Conservation (phyloP, 495 filamentous ascomycete species). For the Neurospora sp. region DNA sequence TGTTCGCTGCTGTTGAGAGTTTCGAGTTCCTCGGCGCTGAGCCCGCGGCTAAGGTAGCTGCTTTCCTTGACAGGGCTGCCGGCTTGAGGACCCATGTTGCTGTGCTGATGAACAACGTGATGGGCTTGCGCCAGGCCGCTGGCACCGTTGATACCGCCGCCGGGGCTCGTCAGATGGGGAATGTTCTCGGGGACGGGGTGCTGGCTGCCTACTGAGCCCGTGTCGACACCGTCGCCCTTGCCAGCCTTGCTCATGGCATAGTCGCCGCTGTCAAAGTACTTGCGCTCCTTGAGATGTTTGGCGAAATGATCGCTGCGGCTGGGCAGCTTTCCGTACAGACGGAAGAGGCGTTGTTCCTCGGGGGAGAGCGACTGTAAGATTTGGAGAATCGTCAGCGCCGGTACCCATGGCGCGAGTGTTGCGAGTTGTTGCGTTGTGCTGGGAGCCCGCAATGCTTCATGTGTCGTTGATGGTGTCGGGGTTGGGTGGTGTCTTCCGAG, state of each 20-base stretch:
- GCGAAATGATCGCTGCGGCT: constrained; percentile 92
- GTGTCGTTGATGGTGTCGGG: background rate
- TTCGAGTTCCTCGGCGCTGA: constrained; percentile 59
- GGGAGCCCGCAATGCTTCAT: background rate
- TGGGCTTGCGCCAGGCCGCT: constrained; percentile 30
- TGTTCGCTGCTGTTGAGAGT: constrained; percentile 18
- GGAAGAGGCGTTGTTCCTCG: constrained; percentile 91
- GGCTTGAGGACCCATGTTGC: constrained; percentile 44
- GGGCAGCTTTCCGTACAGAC: constrained; percentile 92
- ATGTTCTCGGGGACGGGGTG: constrained; percentile 96
- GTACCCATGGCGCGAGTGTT: background rate
- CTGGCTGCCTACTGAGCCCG: constrained; percentile 84
- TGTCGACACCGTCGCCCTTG: constrained; percentile 89
- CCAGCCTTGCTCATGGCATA: constrained; percentile 98
- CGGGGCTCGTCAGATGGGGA: constrained; percentile 74
- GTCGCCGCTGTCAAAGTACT: constrained; percentile 98
- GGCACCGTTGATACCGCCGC: constrained; percentile 36
- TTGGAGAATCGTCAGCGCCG: background rate
- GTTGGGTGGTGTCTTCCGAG: background rate
- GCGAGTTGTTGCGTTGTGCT: background rate
- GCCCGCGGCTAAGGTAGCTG: constrained; percentile 69
- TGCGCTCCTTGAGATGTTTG: constrained; percentile 97
- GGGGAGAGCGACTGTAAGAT: constrained; percentile 62
- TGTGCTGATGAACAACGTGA: constrained; percentile 24
- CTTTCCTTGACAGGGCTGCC: constrained; percentile 81